Percentiles rank a stretch among this genome's conserved stretches.
Evolutionary conservation across 2,329 filamentous ascomycete species (phyloP).

Genomic region (Cladophialophora psammophila): DNA sequence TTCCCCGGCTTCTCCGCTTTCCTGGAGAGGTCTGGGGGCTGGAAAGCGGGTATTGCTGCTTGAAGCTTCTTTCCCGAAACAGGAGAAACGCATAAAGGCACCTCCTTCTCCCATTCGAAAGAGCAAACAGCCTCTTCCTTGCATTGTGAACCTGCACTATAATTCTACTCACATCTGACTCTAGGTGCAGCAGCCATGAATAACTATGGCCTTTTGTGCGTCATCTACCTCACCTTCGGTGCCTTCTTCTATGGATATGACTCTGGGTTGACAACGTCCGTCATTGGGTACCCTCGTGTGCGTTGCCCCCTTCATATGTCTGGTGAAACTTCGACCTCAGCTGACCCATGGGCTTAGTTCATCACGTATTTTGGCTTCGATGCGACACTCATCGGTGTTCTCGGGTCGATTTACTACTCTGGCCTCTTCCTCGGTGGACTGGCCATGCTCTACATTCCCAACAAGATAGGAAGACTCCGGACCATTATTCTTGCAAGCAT

Average conservation of each 20-base stretch:
- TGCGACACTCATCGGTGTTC: constrained; percentile 14
- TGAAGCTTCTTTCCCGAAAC: neutral
- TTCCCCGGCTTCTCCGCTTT: constrained; percentile 6
- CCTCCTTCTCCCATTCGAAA: neutral
- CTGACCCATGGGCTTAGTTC: neutral
- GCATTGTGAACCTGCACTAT: neutral
- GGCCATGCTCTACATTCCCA: constrained; percentile 11
- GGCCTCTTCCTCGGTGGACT: constrained; percentile 2
- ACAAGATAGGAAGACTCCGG: constrained; percentile 19
- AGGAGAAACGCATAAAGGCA: neutral
- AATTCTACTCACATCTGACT: neutral
- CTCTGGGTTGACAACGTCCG: constrained; percentile 12
- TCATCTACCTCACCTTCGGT: constrained; percentile 12
- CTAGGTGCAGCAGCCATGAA: neutral
- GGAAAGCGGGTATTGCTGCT: neutral
- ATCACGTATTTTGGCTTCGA: constrained; percentile 20
- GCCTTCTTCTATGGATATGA: constrained; percentile 27
- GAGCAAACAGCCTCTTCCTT: neutral
- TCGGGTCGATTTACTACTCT: constrained; percentile 22
- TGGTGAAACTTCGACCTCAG: neutral
- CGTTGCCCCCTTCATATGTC: neutral
- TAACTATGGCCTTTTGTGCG: constrained; percentile 7
- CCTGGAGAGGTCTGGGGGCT: neutral
- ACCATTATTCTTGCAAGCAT: constrained; percentile 14
- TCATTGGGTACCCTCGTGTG: neutral